Base-by-base conservation (phyloP, 805 yeast genomes). In the Ogataea parapolymorpha region DNA sequence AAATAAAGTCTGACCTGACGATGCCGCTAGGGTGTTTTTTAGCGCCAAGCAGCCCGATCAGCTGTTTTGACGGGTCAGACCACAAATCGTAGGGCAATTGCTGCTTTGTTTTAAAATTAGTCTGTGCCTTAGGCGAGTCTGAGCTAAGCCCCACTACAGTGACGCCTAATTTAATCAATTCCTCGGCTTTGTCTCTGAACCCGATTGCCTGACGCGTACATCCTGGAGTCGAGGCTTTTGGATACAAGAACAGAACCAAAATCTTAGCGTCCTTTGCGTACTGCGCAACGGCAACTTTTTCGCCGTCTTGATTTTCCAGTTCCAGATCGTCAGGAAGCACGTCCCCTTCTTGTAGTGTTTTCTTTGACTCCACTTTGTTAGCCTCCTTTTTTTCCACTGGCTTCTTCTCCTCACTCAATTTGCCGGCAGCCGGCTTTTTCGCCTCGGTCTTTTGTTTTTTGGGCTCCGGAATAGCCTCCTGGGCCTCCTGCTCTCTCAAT, bases 161-260 rank as follows among this genome's bases (percentile, higher is more conserved):
- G 2, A 80, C 82, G 17, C 74, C 74, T 27, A 74, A 66, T 33
- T 68, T 27, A 7, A 37, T 31, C 54, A 85, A 74, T 30, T 72
- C 67, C 2, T 72, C 68, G 59, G 66, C 81, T 52, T 77, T 77
- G 49, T 77, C 81, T 53, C 93, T 80, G 61, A 84, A 93, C 0
- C 96, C 96, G 59, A 85, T 76, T 2, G 90, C 97, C 66, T 91
- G 99, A 53, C 88, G 77, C 1, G 99, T 91, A 64, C 99, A 93
- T 3, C 99, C 99, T 1, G 96, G 96, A 0, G 98, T 91, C 18
- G 84, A 79, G 0, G 98, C 98, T 57, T 75, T 82, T 39, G 98
- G 98, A 59, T 90, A 91, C 14, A 95, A 85, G 63, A 82, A 79
- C 18, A 79, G 66, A 15, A 80, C 68, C 22, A 80, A 71, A 11